These are phyloP conservation scores for Gossypium bickii DNA, from an alignment of 345 rosid genomes.

Conservation along the genomic window DNA sequence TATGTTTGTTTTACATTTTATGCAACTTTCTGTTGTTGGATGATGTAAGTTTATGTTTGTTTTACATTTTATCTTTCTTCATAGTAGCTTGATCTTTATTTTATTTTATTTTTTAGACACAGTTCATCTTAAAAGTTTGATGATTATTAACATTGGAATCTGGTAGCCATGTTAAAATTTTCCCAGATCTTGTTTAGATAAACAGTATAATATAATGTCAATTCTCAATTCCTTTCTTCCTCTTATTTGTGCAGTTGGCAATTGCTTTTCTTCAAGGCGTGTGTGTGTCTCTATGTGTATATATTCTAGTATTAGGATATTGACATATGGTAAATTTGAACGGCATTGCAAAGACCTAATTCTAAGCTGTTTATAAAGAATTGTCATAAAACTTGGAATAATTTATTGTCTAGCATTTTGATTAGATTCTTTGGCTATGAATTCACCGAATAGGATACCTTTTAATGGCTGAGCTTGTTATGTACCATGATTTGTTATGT, in stretches of 20 bases:
- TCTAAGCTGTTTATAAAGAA: background rate
- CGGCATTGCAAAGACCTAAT: background rate
- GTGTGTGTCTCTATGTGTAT: background rate
- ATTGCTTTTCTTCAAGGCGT: background rate
- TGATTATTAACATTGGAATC: background rate
- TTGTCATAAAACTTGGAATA: background rate
- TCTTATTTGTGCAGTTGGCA: background rate
- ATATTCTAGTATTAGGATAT: background rate
- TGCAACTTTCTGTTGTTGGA: slow-evolving; percentile 94
- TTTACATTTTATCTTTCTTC: slow-evolving; percentile 8
- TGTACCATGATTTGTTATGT: background rate
- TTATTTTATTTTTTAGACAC: background rate
- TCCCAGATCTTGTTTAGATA: background rate
- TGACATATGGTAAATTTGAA: background rate
- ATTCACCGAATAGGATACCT: background rate
- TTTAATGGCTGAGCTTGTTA: background rate
- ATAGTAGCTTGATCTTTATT: background rate
- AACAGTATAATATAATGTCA: background rate
- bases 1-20: slow-evolving; percentile 11
- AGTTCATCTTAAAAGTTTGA: background rate
- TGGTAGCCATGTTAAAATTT: background rate
- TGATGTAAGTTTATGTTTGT: slow-evolving; percentile 67
- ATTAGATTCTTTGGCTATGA: background rate
- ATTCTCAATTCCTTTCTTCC: background rate
- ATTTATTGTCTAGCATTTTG: background rate